A percentile compares a stretch with the other conserved stretches of the same genome.
Conservation (phyloP, 306 rosid genomes). For the Lathyrus aphaca region DNA sequence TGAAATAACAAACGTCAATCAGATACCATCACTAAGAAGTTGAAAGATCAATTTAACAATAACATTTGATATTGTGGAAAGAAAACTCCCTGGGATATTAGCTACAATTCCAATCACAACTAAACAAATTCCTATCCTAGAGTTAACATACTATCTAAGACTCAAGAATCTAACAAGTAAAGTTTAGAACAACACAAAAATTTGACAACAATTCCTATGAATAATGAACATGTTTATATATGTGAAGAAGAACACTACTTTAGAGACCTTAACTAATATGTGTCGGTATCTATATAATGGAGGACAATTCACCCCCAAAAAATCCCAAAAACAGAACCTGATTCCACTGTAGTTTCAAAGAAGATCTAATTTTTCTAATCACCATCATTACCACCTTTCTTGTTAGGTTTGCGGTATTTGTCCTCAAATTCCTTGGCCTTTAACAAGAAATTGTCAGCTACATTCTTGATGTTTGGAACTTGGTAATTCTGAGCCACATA, state of each 20-base stretch:
- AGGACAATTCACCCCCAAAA: not conserved
- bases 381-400: constrained; percentile 40
- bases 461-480: constrained; percentile 73
- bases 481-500: constrained; percentile 76
- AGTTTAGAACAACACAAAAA: constrained; percentile 3
- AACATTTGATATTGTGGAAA: not conserved
- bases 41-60: not conserved
- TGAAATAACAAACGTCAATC: constrained; percentile 8
- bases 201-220: not conserved
- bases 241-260: constrained; percentile 22
- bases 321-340: constrained; percentile 40
- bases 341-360: not conserved
- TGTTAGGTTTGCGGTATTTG: constrained; percentile 64
- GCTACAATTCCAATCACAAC: constrained; percentile 3
- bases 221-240: not conserved
- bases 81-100: not conserved
- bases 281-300: constrained; percentile 19
- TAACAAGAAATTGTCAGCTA: constrained; percentile 46
- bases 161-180: constrained; percentile 4
- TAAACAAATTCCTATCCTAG: constrained; percentile 8
- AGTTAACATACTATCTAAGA: constrained; percentile 19
- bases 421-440: constrained; percentile 57
- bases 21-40: not conserved
- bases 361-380: constrained; percentile 1
- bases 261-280: constrained; percentile 6